Evolutionary conservation across 352 stramenopile species (phyloP).

Genomic region (Globisporangium okanoganense): DNA sequence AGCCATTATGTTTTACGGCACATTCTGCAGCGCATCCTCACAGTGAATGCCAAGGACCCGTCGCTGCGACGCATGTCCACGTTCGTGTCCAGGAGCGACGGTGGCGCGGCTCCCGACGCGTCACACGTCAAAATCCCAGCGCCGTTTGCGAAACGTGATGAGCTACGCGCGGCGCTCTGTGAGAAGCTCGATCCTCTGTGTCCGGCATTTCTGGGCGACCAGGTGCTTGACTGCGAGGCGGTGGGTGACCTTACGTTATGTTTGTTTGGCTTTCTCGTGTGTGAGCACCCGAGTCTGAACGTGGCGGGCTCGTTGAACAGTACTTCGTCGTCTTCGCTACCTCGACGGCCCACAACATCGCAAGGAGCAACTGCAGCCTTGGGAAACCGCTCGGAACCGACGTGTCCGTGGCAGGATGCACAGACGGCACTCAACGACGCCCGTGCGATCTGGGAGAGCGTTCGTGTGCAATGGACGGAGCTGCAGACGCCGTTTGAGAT

Average conservation of each 20-base stretch:
- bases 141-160: constrained; percentile 36
- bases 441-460: constrained; percentile 33
- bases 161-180: constrained; percentile 32
- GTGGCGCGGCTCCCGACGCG: not conserved
- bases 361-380: not conserved
- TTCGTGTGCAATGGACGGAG: constrained; percentile 57
- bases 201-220: constrained; percentile 33
- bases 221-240: constrained; percentile 31
- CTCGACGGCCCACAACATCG: not conserved
- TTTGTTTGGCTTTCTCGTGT: constrained; percentile 57
- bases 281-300: constrained; percentile 44
- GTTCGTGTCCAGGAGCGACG: constrained; percentile 11
- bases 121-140: not conserved
- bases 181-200: constrained; percentile 39
- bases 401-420: constrained; percentile 56
- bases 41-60: constrained; percentile 7
- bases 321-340: not conserved
- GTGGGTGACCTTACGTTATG: constrained; percentile 51
- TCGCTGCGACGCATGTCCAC: constrained; percentile 11
- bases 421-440: constrained; percentile 44
- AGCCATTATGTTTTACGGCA: constrained; percentile 50
- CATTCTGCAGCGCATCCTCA: constrained; percentile 37
- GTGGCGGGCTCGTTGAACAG: not conserved
- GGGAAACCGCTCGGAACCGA: not conserved
- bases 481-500: constrained; percentile 59